Evolutionary conservation across 768 basidiomycete genomes (phyloP), one percentile per base, ranked within the genome.

Genomic region (Psilocybe sp.): DNA sequence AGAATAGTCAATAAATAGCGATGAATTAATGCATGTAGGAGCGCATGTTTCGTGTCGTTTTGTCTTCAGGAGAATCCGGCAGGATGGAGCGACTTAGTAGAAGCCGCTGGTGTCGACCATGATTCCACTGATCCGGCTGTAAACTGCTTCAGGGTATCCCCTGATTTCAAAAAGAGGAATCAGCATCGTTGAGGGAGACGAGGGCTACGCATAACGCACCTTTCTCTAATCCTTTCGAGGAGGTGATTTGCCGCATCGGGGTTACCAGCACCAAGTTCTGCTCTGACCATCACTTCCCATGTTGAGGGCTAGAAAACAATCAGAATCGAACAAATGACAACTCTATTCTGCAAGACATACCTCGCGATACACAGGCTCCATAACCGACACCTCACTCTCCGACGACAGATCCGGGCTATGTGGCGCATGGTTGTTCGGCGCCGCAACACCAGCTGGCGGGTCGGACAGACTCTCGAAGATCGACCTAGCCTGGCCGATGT

Each of bases 211-310:
- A 46, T 10, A 23, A 72, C 80, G 31, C 56, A 87, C 86, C 92
- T 79, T 60, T 82, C 77, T 66, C 81, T 82, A 57, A 94, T 69
- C 40, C 91, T 78, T 47, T 82, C 77, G 28, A 95, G 73, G 0
- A 98, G 73, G 2, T 74, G 79, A 3, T 81, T 41, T 0, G 95
- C 96, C 10, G 76, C 75, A 40, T 84, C 79, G 11, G 83, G 80
- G 57, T 91, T 80, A 11, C 90, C 90, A 44, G 77, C 80, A 15
- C 84, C 84, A 10, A 98, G 75, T 64, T 99, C 97, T 1, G 89
- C 90, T 12, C 91, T 81, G 55, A 99, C 82, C 94, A 99, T 98
- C 4, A 83, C 84, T 62, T 98, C 97, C 86, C 90, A 96, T 1
- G 92, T 95, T 36, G 89, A 92, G 11, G 92, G 92, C 85, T 91